Conservation (phyloP, 2,329 filamentous ascomycete species). For the Daldinia sp. region DNA sequence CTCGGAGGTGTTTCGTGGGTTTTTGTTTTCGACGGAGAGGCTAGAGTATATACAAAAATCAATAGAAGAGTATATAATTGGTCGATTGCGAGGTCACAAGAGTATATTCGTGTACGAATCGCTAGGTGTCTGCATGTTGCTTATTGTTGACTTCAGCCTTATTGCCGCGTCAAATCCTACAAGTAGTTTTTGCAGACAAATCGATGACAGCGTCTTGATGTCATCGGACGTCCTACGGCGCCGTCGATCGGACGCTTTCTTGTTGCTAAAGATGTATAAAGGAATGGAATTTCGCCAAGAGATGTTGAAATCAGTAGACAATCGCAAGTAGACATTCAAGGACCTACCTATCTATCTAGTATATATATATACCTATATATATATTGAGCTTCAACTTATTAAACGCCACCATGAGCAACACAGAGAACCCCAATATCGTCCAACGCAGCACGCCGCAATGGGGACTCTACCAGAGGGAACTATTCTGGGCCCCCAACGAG, state of each 20-base stretch:
- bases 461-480: conserved; percentile 40
- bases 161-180: conserved; percentile 26
- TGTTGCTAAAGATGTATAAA: not conserved
- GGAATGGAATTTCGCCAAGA: not conserved
- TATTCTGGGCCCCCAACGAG: conserved; percentile 44
- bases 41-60: conserved; percentile 3
- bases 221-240: conserved; percentile 22
- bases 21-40: not conserved
- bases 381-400: not conserved
- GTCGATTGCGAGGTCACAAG: conserved; percentile 1
- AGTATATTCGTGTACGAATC: not conserved
- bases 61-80: conserved; percentile 9
- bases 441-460: conserved; percentile 43
- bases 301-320: conserved; percentile 1
- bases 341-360: not conserved
- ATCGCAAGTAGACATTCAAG: not conserved
- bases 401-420: conserved; percentile 39
- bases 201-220: conserved; percentile 27
- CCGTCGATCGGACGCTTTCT: conserved; percentile 9
- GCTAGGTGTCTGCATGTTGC: conserved; percentile 10
- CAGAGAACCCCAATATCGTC: conserved; percentile 40
- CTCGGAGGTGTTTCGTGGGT: conserved; percentile 12
- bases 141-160: conserved; percentile 20
- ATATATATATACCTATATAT: not conserved
- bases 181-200: not conserved